Evolutionary conservation across 2,329 filamentous ascomycete genomes (phyloP), one percentile per base, ranked within the genome.

Genomic region (Talaromyces islandicus): DNA sequence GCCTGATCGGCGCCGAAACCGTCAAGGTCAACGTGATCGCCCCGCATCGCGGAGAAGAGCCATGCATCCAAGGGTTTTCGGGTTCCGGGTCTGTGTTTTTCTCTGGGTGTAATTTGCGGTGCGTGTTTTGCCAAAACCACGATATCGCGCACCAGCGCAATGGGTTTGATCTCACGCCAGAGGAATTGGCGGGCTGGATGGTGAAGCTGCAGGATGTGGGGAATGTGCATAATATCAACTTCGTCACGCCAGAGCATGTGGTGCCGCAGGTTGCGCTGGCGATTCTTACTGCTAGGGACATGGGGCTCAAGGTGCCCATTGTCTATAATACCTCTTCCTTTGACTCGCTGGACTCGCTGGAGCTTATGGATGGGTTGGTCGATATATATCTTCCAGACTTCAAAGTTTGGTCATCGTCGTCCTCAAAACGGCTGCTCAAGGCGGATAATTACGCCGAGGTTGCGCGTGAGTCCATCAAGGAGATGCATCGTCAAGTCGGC

Each of bases 331-430:
- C 90, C 0, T 92, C 88, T 0, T 86, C 88, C 11, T 95, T 90
- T 69, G 91, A 95, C 74, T 91, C 87, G 1, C 76, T 88, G 0
- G 86, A 85, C 2, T 91, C 88, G 0, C 77, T 95, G 1, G 75
- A 85, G 61, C 78, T 94, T 9, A 82, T 95, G 66, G 87, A 94
- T 66, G 90, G 90, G 0, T 77, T 95, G 29, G 85, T 94, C 0
- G 90, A 94, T 70, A 91, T 95, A 51, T 95, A 94, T 70, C 78
- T 95, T n/a, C 88, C 90, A 0, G 90, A 95, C 70, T 94, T 94
- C 79, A 94, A 95, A 72, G 85, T 92, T 10, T 94, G 89, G 90
- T 83, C 83, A 29, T 73, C 80, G 1, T 77, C 73, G 24, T 88
- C 88, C 0, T 88, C 88, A 21, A 87, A 83, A 66, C 80, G 90